Percentiles rank a stretch among this genome's conserved stretches.
phyloP scores from a whole-genome alignment of 257 asterid genomes.

The Gentiana macrophylla region DNA sequence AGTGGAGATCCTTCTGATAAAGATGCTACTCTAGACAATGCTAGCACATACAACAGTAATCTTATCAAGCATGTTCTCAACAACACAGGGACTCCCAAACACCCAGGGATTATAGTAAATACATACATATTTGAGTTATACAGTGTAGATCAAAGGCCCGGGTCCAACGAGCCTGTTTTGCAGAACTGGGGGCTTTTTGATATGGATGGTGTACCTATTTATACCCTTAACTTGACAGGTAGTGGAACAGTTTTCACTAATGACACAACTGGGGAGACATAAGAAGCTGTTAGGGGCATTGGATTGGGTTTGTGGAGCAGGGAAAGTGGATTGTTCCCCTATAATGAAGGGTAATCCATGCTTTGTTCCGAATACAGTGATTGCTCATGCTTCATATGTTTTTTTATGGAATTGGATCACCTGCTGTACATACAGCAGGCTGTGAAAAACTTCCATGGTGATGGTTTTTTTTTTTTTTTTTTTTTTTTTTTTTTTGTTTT shows the following conservation, averaged over 20 bases:
- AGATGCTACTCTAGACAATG: conserved; percentile 68
- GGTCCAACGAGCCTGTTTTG: conserved; percentile 32
- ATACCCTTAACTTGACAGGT: conserved; percentile 55
- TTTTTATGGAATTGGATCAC: too few relatives aligned
- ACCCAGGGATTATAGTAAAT: conserved; percentile 74
- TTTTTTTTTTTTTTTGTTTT: too few relatives aligned
- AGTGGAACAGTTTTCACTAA: conserved; percentile 79
- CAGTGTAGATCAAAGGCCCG: conserved; percentile 69
- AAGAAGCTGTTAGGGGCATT: conserved; percentile 79
- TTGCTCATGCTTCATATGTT: conserved; percentile 71
- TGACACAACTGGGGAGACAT: conserved; percentile 77
- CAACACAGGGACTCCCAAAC: conserved; percentile 88
- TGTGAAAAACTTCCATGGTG: too few relatives aligned
- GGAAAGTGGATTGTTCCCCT: conserved; percentile 70
- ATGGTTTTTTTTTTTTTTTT: too few relatives aligned
- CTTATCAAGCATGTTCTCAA: conserved; percentile 63
- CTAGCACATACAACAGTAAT: conserved; percentile 82
- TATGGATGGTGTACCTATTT: conserved; percentile 59
- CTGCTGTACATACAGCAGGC: too few relatives aligned
- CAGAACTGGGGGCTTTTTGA: conserved; percentile 93
- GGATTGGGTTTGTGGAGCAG: conserved; percentile 96
- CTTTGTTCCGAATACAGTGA: conserved; percentile 72
- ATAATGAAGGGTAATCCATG: conserved; percentile 64
- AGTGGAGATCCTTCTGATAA: conserved; percentile 65
- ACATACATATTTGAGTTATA: conserved; percentile 81